Conservation (phyloP, 2,329 filamentous ascomycete species). For the Ophiostoma pallidulum region DNA sequence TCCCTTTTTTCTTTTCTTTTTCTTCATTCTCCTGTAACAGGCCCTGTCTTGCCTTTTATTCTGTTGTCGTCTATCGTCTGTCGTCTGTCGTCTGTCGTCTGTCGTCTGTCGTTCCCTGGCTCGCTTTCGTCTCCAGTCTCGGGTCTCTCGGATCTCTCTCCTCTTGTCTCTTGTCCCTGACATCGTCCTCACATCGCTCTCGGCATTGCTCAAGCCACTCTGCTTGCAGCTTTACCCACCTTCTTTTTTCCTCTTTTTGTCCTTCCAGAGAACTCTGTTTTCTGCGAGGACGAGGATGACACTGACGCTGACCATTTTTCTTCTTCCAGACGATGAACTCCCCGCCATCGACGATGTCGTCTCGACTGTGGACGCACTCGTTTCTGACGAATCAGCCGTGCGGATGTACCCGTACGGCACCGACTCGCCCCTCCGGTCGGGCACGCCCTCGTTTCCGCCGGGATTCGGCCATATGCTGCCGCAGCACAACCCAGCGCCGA, state of each 20-base stretch:
- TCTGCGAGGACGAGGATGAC: not conserved
- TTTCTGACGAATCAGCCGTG: slow-evolving; percentile 44
- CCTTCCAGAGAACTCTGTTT: slow-evolving; percentile 32
- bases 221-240: no score
- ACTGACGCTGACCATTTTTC: slow-evolving; percentile 12
- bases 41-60: no score
- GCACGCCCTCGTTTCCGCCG: slow-evolving; percentile 30
- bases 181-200: no score
- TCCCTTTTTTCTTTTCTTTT: not conserved
- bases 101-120: not conserved
- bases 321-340: slow-evolving; percentile 50
- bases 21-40: not conserved
- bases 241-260: slow-evolving; percentile 10
- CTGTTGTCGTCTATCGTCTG: not conserved
- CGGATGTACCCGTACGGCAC: slow-evolving; percentile 9
- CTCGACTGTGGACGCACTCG: slow-evolving; percentile 57
- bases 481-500: slow-evolving; percentile 8
- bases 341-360: slow-evolving; percentile 51
- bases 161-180: slow-evolving; percentile 25
- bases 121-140: not conserved
- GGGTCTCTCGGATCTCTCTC: slow-evolving; percentile 11
- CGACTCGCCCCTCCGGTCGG: slow-evolving; percentile 23
- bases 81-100: not conserved
- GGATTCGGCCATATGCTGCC: slow-evolving; percentile 28
- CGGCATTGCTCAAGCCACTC: no score